Percentiles rank a stretch among this genome's conserved stretches.
These are phyloP conservation scores for Schrenkiella parvula DNA, from an alignment of 345 rosid species.

Conservation along the genomic window DNA sequence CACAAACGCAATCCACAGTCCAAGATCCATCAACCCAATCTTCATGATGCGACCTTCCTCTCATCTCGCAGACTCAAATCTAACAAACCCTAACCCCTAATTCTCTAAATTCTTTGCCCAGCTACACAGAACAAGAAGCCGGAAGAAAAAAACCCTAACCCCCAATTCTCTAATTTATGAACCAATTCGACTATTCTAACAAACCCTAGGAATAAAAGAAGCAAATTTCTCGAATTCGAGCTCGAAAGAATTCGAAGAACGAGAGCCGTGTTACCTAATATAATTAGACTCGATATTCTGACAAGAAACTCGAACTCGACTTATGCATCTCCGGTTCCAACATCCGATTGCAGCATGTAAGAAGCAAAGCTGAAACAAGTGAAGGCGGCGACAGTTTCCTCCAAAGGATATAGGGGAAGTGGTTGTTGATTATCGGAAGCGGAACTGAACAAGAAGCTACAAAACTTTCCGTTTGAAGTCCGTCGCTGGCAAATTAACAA, in stretches of 20 bases:
- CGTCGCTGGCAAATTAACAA: constrained; percentile 12
- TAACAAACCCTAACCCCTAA: constrained; percentile 27
- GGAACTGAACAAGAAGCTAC: constrained; percentile 11
- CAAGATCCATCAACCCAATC: constrained; percentile 98
- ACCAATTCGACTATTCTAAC: not conserved
- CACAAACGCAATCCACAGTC: constrained; percentile 98
- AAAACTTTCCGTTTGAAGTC: constrained; percentile 16
- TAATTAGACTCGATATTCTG: not conserved
- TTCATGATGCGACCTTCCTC: constrained; percentile 55
- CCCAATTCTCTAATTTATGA: not conserved
- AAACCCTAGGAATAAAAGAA: constrained; percentile 18
- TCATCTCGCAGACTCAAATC: constrained; percentile 16
- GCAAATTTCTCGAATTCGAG: not conserved
- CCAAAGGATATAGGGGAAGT: not conserved
- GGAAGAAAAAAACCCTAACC: not conserved
- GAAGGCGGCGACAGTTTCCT: not conserved
- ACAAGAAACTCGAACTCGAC: not conserved
- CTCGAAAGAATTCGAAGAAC: not conserved
- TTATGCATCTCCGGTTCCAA: not conserved
- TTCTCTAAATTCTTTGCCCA: not conserved
- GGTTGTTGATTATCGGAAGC: constrained; percentile 14
- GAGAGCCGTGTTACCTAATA: constrained; percentile 13
- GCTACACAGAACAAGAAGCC: not conserved
- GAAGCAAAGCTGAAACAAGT: not conserved
- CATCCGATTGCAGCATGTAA: constrained; percentile 1